phyloP scores from a whole-genome alignment of 257 asterid species.

The Solanum bulbocastanum region DNA sequence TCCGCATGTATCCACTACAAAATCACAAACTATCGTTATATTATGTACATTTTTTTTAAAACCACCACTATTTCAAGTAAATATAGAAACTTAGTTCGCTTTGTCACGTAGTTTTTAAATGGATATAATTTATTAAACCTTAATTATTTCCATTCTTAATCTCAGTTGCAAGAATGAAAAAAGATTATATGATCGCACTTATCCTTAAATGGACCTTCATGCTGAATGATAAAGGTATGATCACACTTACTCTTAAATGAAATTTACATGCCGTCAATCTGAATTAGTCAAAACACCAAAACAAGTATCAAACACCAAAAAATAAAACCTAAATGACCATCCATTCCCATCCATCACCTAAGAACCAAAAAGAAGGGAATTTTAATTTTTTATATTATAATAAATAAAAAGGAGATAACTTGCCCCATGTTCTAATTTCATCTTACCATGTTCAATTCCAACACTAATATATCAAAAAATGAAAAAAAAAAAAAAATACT shows the following conservation, averaged over 20 bases:
- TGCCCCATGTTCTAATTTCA: not conserved
- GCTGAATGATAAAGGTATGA: not conserved
- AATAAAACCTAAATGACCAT: not conserved
- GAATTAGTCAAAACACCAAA: not conserved
- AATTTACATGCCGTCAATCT: accelerated
- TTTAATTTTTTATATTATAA: no score
- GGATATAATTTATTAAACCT: not conserved
- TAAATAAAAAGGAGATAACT: not conserved
- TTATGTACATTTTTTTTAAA: not conserved
- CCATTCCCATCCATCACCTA: not conserved
- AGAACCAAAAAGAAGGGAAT: not conserved
- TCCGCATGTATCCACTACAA: accelerated
- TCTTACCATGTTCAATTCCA: not conserved
- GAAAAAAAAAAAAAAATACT: not conserved
- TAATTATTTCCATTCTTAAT: not conserved
- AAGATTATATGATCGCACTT: accelerated
- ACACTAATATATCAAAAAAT: not conserved
- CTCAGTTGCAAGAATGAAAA: not conserved
- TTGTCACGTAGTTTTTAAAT: not conserved
- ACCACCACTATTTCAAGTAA: not conserved
- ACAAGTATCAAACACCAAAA: accelerated
- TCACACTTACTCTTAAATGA: not conserved
- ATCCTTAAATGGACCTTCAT: not conserved
- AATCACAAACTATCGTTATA: not conserved
- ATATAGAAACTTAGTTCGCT: not conserved